These are phyloP conservation scores for Crataegus laevigata DNA, from an alignment of 306 rosid species.

Conservation along the genomic window DNA sequence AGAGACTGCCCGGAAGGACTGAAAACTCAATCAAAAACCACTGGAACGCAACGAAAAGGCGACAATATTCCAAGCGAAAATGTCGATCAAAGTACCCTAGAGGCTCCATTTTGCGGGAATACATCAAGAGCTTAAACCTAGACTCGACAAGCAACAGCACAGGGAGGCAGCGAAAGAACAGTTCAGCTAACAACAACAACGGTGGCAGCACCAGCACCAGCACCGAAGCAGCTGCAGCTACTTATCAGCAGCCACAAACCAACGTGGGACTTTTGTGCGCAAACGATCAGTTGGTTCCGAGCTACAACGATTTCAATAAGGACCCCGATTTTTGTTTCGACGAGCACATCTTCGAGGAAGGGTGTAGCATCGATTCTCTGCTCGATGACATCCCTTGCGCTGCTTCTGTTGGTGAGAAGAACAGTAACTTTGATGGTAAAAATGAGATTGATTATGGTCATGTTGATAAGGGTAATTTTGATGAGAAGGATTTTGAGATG, in stretches of 20 bases:
- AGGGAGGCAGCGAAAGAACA: constrained; percentile 29
- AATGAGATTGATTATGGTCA: constrained; percentile 6
- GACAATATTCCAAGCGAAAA: constrained; percentile 80
- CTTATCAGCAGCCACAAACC: constrained; percentile 9
- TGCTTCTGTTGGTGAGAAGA: constrained; percentile 24
- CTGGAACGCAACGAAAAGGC: constrained; percentile 95
- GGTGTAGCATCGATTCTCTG: constrained; percentile 50
- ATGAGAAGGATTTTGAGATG: constrained; percentile 13
- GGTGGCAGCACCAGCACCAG: not conserved
- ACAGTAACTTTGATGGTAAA: constrained; percentile 5
- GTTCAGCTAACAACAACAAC: not conserved
- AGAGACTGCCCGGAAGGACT: constrained; percentile 80
- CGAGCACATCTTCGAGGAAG: constrained; percentile 53
- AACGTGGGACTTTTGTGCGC: constrained; percentile 4
- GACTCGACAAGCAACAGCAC: constrained; percentile 29
- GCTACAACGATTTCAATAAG: constrained; percentile 37
- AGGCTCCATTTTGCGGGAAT: constrained; percentile 67
- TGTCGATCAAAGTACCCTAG: constrained; percentile 70
- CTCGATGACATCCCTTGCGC: constrained; percentile 48
- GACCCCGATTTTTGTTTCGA: constrained; percentile 50
- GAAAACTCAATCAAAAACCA: constrained; percentile 95
- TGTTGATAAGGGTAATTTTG: not conserved
- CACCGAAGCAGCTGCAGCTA: not conserved
- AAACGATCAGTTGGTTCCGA: constrained; percentile 32
- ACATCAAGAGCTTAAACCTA: constrained; percentile 75